Conservation (phyloP, 1,139 yeast genomes). For the Yamadazyma trypodendri region DNA sequence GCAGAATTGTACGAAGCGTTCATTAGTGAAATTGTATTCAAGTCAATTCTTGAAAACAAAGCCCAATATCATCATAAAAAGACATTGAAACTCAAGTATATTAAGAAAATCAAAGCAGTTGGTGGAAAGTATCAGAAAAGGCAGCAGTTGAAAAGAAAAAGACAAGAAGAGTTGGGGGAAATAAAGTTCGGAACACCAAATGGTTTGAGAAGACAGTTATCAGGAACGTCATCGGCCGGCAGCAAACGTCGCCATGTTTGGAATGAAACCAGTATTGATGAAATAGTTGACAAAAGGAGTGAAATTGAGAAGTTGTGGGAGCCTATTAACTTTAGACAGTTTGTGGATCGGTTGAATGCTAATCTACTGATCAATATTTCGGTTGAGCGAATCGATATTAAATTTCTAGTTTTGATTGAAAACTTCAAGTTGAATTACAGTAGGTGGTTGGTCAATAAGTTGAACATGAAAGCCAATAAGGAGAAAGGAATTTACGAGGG, state of each 20-base stretch:
- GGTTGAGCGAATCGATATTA: constrained; percentile 21
- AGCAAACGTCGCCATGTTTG: constrained; percentile 17
- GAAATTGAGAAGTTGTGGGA: constrained; percentile 41
- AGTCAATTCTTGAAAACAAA: constrained; percentile 37
- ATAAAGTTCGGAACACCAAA: constrained; percentile 26
- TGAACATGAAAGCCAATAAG: constrained; percentile 29
- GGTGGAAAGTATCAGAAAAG: constrained; percentile 25
- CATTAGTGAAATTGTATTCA: constrained; percentile 52
- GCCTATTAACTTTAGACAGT: constrained; percentile 32
- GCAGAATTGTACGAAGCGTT: constrained; percentile 58
- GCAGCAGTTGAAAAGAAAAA: constrained; percentile 26
- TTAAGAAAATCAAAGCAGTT: constrained; percentile 23
- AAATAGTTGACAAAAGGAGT: constrained; percentile 27
- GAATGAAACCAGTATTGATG: constrained; percentile 17
- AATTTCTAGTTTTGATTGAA: constrained; percentile 42
- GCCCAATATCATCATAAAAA: constrained; percentile 35
- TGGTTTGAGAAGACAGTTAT: constrained; percentile 21
- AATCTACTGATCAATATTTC: constrained; percentile 24
- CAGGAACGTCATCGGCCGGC: constrained; percentile 17
- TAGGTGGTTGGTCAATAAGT: constrained; percentile 47
- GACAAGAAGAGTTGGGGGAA: constrained; percentile 44
- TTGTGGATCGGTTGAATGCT: constrained; percentile 23
- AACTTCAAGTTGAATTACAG: constrained; percentile 43
- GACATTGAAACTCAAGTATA: constrained; percentile 23
- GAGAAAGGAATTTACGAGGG: constrained; percentile 29